Evolutionary conservation across 2,329 filamentous ascomycete species (phyloP).

Genomic region (Botrytis tulipae): DNA sequence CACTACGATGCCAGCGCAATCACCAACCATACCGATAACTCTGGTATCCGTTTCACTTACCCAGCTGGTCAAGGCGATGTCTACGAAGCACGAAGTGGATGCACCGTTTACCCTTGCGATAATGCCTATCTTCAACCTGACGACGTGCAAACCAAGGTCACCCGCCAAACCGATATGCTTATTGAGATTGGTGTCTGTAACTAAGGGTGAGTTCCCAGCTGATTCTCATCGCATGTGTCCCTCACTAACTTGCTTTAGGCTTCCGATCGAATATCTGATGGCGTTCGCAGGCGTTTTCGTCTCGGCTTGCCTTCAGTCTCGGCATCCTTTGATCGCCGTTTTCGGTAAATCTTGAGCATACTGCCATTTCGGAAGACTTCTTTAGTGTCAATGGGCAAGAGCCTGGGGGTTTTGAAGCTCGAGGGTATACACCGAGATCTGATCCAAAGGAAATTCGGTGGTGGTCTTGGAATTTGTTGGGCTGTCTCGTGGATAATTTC

Average conservation of each 20-base stretch:
- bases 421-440: not conserved
- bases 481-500: not conserved
- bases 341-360: not conserved
- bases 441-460: too few species aligned
- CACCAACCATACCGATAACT: slow-evolving; percentile 6
- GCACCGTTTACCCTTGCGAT: not conserved
- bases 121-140: not conserved
- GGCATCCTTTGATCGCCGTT: not conserved
- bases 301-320: not conserved
- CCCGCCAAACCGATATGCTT: not conserved
- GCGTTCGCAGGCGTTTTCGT: not conserved
- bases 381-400: not conserved
- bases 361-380: not conserved
- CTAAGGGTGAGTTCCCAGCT: not conserved
- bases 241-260: not conserved
- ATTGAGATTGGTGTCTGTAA: not conserved
- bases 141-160: not conserved
- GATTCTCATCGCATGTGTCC: too few species aligned
- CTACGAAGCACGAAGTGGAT: not conserved
- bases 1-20: slow-evolving; percentile 12
- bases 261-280: not conserved
- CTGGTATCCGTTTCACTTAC: not conserved
- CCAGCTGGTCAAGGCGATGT: not conserved
- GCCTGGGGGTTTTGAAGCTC: not conserved
- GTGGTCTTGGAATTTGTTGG: not conserved